Evolutionary conservation across 2,329 filamentous ascomycete species (phyloP), one percentile per base, ranked within the genome.

Genomic region (Phyllachora maydis): DNA sequence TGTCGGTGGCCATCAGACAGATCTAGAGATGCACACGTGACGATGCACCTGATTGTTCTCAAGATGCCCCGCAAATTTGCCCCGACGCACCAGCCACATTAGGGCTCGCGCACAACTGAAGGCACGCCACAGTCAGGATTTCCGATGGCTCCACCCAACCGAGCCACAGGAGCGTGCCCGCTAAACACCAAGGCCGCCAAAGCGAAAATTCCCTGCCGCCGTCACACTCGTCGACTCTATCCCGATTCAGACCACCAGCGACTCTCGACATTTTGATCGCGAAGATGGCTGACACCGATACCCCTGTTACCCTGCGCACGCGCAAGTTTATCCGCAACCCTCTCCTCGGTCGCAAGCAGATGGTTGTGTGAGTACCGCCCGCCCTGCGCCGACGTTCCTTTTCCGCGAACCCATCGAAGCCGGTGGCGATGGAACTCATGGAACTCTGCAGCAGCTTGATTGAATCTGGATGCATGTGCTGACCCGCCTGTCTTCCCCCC

Each of bases 291-390:
- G 77, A 83, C 61, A 58, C 59, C 50, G 73, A 79, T 53, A 57
- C 59, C 45, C 60, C 73, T 51, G 73, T 82, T 53, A 82, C 75
- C 48, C 62, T 83, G 63, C 72, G 88, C 66, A 98, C 88, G 61
- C 85, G 88, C 78, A 95, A 95, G 70, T 98, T 98, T 78, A 90
- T 95, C 65, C 81, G 83, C 67, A 98, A 98, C 74, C 79, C 88
- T 57, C 81, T 98, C 52, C 75, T 98, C 54, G 81, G 76, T 56
- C 78, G 85, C 58, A 92, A 91, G 72, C 85, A 95, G 75, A 92
- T 95, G 81, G 85, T 93, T 62, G 78, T 93, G 85, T 93, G 81
- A 71, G 77, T 74, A 42, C 41, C 35, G 34, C 30, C 21, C 18
- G n/a, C n/a, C n/a, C n/a, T 14, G 14, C 24, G 18, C 8, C 13